Evolutionary conservation across 2,329 filamentous ascomycete species (phyloP), one percentile per base, ranked within the genome.

Genomic region (Fusarium continuum): DNA sequence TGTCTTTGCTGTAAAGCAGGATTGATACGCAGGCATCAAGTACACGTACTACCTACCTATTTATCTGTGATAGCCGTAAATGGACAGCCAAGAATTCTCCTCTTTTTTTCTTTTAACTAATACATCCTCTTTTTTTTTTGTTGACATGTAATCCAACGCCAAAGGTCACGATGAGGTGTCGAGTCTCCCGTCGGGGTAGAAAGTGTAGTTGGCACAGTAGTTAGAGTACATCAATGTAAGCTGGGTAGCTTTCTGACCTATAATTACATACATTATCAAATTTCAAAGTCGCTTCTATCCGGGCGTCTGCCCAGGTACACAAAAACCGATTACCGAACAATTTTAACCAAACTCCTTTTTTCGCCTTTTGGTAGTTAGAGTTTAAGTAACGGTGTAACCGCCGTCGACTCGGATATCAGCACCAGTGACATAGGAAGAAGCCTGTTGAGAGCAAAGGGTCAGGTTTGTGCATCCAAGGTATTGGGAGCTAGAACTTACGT

Each of bases 351-450:
- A 38, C 32, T 40, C 45, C 46, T 48, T 56, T 23, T 31, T 48
- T 44, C 16, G 14, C 41, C 40, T 25, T 14, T 38, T 50, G 22
- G 16, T 17, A 6, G 4, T 11, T 3, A 10, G 16, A 16, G 25
- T 16, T 61, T 85, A 92, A 55, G 89, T 92, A 62, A 91, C 80
- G n/a, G 91, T 93, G 79, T 93, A 96, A n/a, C 92, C 92, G 57
- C 92, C 92, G 69, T 96, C 92, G 31, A 96, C 91, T 23, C 91
- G 84, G 67, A 95, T 81, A 68, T 95, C 91, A 2, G 91, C 90
- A 5, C 91, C 88, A 32, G 76, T 80, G 57, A 93, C 87, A 76
- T 93, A 94, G 44, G 81, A 82, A 46, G 87, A 87, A 4, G 92
- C 92, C 56, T 60, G 26, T 35, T 17, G 14, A 11, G 10, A 26